These are phyloP conservation scores for Gossypium bickii DNA, from an alignment of 345 rosid species.

Conservation along the genomic window DNA sequence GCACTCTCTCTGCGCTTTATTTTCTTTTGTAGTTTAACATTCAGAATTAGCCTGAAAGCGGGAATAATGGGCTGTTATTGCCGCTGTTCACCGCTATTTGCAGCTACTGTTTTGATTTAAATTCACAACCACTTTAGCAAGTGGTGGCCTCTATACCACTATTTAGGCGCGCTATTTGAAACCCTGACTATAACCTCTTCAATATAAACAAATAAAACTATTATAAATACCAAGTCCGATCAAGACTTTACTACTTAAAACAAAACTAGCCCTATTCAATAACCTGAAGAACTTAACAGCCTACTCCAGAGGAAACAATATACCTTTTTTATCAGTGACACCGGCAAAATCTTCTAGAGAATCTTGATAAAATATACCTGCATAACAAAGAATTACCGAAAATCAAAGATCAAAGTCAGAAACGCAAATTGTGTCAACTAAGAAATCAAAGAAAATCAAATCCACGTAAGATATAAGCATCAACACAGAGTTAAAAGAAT, in stretches of 20 bases:
- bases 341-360: neutral
- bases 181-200: neutral
- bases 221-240: neutral
- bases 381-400: neutral
- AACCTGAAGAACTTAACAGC: neutral
- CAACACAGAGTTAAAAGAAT: neutral
- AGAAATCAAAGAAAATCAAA: neutral
- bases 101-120: too few species aligned
- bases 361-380: neutral
- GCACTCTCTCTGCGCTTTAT: too few species aligned
- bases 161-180: too few species aligned
- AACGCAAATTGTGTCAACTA: neutral
- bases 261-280: neutral
- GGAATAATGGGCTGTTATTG: too few species aligned
- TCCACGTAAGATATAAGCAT: neutral
- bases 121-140: too few species aligned
- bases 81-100: too few species aligned
- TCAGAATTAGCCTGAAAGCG: too few species aligned
- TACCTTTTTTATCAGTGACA: neutral
- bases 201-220: neutral
- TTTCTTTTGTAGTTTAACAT: too few species aligned
- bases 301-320: neutral
- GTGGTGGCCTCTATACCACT: too few species aligned
- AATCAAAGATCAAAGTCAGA: neutral
- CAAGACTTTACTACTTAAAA: neutral